These are phyloP conservation scores for Wickerhamomyces silvicola DNA, from an alignment of 805 yeast genomes.

Conservation along the genomic window DNA sequence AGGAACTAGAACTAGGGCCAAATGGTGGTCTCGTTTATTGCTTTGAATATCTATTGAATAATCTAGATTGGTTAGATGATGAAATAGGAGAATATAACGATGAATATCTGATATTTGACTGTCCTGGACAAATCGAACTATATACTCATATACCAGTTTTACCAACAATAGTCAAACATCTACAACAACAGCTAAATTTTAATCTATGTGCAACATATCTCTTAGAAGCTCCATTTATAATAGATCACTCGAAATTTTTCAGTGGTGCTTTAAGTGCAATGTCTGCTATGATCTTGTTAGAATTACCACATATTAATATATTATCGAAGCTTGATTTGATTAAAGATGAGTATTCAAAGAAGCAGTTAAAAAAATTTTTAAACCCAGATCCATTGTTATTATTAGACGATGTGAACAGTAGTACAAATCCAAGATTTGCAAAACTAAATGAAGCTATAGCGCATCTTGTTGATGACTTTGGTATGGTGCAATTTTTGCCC, in stretches of 20 bases:
- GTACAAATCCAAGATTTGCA: constrained; percentile 56
- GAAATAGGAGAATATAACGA: constrained; percentile 95
- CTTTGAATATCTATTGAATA: constrained; percentile 83
- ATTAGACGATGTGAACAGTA: constrained; percentile 40
- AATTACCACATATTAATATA: constrained; percentile 90
- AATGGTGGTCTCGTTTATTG: constrained; percentile 93
- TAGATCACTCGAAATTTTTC: constrained; percentile 87
- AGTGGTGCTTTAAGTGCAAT: constrained; percentile 94
- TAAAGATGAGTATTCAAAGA: constrained; percentile 68
- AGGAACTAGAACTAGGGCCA: constrained; percentile 88
- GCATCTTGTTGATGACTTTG: constrained; percentile 89
- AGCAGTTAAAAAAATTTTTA: constrained; percentile 73
- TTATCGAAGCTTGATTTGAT: constrained; percentile 83
- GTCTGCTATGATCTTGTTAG: constrained; percentile 96
- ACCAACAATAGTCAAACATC: constrained; percentile 82
- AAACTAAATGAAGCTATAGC: constrained; percentile 79
- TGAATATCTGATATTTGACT: constrained; percentile 89
- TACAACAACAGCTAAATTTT: constrained; percentile 73
- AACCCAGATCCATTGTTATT: constrained; percentile 88
- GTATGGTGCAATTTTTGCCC: constrained; percentile 97
- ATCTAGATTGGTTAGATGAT: constrained; percentile 95
- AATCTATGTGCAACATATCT: constrained; percentile 88
- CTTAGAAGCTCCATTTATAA: constrained; percentile 88
- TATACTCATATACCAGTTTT: constrained; percentile 92
- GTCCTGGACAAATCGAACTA: constrained; percentile 95